Percentiles rank a stretch among this genome's conserved stretches.
These are phyloP conservation scores for Candida tetrigidarum DNA, from an alignment of 1,139 yeast species.

Conservation along the genomic window DNA sequence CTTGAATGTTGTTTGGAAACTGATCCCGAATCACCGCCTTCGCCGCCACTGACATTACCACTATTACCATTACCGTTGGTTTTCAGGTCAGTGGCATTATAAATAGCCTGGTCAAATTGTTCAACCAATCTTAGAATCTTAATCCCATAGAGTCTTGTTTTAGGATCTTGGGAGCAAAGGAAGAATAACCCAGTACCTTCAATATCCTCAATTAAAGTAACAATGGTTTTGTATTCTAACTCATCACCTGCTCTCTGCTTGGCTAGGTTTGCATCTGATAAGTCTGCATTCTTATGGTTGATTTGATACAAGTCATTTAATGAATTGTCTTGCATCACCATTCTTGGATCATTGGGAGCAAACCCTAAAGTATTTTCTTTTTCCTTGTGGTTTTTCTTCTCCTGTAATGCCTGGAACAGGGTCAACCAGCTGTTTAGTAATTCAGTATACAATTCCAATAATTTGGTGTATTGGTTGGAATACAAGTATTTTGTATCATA, in stretches of 20 bases:
- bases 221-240: slow-evolving; percentile 75
- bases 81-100: slow-evolving; percentile 45
- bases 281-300: slow-evolving; percentile 42
- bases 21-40: slow-evolving; percentile 10
- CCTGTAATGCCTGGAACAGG: slow-evolving; percentile 46
- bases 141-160: slow-evolving; percentile 74
- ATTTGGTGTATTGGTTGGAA: slow-evolving; percentile 58
- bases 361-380: slow-evolving; percentile 21
- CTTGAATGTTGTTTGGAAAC: slow-evolving; percentile 53
- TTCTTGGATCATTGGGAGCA: slow-evolving; percentile 39
- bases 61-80: no score
- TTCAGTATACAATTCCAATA: slow-evolving; percentile 76
- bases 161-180: slow-evolving; percentile 84
- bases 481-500: slow-evolving; percentile 60
- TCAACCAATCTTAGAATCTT: slow-evolving; percentile 76
- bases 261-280: slow-evolving; percentile 25
- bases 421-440: slow-evolving; percentile 81
- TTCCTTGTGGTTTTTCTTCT: slow-evolving; percentile 24
- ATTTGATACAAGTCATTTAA: slow-evolving; percentile 50
- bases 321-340: slow-evolving; percentile 45
- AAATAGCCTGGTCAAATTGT: slow-evolving; percentile 82
- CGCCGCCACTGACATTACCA: no score
- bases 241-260: slow-evolving; percentile 57
- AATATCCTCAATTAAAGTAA: slow-evolving; percentile 87
- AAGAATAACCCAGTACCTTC: slow-evolving; percentile 96